Conservation (phyloP, 805 yeast genomes). For the Cyberlindnera sargentensis region DNA sequence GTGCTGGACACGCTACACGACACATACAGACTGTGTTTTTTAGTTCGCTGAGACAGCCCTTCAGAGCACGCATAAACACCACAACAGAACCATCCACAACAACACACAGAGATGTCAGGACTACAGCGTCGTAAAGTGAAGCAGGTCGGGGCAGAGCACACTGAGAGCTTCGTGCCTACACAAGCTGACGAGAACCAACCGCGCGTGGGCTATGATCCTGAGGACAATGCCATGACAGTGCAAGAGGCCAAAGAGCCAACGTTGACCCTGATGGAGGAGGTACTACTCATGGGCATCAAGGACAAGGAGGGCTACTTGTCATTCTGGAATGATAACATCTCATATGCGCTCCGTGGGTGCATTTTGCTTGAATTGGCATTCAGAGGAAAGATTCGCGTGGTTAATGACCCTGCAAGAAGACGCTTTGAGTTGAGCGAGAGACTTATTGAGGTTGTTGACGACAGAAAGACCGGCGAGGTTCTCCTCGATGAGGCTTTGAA, state of each 20-base stretch:
- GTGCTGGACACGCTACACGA: too few relatives aligned
- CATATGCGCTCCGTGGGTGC: constrained; percentile 93
- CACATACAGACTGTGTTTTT: too few relatives aligned
- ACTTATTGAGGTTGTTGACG: constrained; percentile 78
- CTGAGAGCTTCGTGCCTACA: neutral
- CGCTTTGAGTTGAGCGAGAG: constrained; percentile 86
- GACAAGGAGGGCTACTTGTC: constrained; percentile 95
- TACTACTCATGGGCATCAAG: constrained; percentile 83
- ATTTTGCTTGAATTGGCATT: constrained; percentile 88
- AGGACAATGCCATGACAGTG: constrained; percentile 32
- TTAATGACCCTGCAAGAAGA: constrained; percentile 87
- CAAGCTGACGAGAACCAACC: constrained; percentile 15
- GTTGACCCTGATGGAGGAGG: constrained; percentile 94
- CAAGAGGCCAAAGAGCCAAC: constrained; percentile 47
- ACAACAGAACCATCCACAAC: neutral
- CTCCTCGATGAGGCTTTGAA: constrained; percentile 88
- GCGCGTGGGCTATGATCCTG: constrained; percentile 77
- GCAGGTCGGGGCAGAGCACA: constrained; percentile 18
- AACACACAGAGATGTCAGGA: constrained; percentile 36
- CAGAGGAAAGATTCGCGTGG: constrained; percentile 80
- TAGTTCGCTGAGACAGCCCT: too few relatives aligned
- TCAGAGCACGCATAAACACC: neutral
- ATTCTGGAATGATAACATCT: constrained; percentile 97
- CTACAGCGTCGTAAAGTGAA: constrained; percentile 73
- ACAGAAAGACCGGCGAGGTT: constrained; percentile 88